Evolutionary conservation across 768 basidiomycete genomes (phyloP).

Genomic region (Hericium rajendrae): DNA sequence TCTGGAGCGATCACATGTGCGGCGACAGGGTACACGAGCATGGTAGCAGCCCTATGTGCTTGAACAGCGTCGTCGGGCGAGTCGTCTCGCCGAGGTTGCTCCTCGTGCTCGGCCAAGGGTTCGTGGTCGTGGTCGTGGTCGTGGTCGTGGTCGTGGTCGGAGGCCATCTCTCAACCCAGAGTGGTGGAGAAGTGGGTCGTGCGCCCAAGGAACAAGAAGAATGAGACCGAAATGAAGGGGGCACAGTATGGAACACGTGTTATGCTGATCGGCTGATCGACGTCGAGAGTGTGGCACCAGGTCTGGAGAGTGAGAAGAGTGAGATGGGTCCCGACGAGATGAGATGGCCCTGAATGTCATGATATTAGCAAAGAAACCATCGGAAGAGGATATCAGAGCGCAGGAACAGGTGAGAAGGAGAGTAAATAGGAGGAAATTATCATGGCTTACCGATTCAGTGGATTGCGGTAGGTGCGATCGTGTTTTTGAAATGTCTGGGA

Average conservation of each 20-base stretch:
- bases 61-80: constrained; percentile 25
- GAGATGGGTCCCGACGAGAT: neutral
- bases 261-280: neutral
- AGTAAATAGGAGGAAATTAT: neutral
- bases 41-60: constrained; percentile 40
- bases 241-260: neutral
- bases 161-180: constrained; percentile 7
- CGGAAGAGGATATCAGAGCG: neutral
- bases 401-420: neutral
- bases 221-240: constrained; percentile 10
- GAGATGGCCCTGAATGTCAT: neutral
- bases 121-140: constrained; percentile 9
- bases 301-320: neutral
- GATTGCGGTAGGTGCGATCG: too few relatives aligned
- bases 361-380: too few relatives aligned
- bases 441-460: too few relatives aligned
- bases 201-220: constrained; percentile 3
- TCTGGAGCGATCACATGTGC: constrained; percentile 34
- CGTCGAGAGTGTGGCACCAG: constrained; percentile 3
- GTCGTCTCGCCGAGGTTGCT: constrained; percentile 18
- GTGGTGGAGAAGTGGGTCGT: constrained; percentile 4
- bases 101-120: constrained; percentile 34
- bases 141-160: constrained; percentile 10
- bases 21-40: constrained; percentile 66
- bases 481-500: too few relatives aligned